Conservation (phyloP, 129 eudicot species). For the Scalesia atractyloides region DNA sequence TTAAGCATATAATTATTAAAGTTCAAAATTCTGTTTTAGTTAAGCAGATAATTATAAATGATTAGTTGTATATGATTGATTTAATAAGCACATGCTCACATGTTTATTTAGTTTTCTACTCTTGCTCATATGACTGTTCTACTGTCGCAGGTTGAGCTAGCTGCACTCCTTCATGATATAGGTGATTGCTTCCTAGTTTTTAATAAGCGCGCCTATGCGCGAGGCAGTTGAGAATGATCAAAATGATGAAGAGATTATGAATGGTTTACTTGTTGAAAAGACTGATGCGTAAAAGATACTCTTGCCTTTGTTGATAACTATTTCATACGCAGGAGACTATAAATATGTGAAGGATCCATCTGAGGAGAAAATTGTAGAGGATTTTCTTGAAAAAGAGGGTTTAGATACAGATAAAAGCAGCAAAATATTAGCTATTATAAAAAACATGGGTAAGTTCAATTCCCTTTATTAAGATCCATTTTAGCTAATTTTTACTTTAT, state of each 20-base stretch:
- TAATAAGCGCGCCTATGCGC: background rate
- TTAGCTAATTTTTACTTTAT: conserved; percentile 13
- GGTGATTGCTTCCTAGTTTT: conserved; percentile 38
- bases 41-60: background rate
- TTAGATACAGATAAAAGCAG: conserved; percentile 51
- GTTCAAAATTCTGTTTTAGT: background rate
- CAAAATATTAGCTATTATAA: conserved; percentile 66
- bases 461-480: conserved; percentile 10
- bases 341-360: conserved; percentile 82
- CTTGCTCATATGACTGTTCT: background rate
- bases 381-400: conserved; percentile 75
- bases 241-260: too few species aligned
- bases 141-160: conserved; percentile 76
- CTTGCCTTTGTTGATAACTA: conserved; percentile 20
- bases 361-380: conserved; percentile 72
- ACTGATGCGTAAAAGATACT: background rate
- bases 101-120: background rate
- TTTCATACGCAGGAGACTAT: conserved; percentile 80
- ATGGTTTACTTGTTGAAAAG: background rate
- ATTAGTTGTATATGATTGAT: background rate
- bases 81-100: background rate
- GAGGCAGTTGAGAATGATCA: too few species aligned
- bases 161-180: conserved; percentile 98
- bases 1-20: conserved; percentile 1
- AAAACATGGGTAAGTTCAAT: conserved; percentile 70